phyloP scores from a whole-genome alignment of 495 filamentous ascomycete species.

The Podospora didyma region DNA sequence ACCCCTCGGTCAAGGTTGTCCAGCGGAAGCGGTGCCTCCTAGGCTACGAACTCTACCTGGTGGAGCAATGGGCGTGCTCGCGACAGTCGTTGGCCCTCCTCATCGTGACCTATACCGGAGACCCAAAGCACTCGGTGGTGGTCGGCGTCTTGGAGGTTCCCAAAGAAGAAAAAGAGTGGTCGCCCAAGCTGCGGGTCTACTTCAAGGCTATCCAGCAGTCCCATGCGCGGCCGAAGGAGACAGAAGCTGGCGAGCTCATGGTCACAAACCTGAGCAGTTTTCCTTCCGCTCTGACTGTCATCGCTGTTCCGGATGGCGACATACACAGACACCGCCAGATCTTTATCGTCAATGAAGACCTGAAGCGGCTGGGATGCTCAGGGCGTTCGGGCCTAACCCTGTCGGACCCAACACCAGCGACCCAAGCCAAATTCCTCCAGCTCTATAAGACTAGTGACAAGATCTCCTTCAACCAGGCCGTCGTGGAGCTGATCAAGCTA shows the following conservation, averaged over 20 bases:
- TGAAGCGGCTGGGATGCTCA: constrained; percentile 89
- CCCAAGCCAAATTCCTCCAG: constrained; percentile 86
- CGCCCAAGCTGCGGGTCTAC: constrained; percentile 70
- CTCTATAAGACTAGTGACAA: constrained; percentile 83
- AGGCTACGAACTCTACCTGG: constrained; percentile 91
- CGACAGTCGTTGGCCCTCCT: constrained; percentile 84
- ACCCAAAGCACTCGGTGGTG: constrained; percentile 68
- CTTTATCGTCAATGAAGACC: constrained; percentile 91
- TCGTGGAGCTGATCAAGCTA: constrained; percentile 85
- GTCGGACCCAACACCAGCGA: constrained; percentile 68
- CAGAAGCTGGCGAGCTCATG: constrained; percentile 79
- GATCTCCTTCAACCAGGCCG: constrained; percentile 68
- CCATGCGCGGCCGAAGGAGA: constrained; percentile 80
- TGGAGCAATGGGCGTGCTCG: constrained; percentile 98
- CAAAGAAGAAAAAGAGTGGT: constrained; percentile 77
- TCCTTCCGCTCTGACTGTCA: constrained; percentile 83
- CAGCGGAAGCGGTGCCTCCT: constrained; percentile 62
- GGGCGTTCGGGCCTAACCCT: constrained; percentile 83
- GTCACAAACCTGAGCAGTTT: constrained; percentile 90
- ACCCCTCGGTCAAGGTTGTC: constrained; percentile 70
- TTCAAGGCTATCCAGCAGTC: constrained; percentile 81
- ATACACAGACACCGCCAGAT: constrained; percentile 72
- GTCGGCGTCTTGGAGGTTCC: constrained; percentile 84
- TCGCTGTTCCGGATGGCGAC: constrained; percentile 83
- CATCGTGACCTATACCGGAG: constrained; percentile 91